Base-by-base conservation (phyloP, 1,139 yeast species). In the Suhomyces atakaporum region DNA sequence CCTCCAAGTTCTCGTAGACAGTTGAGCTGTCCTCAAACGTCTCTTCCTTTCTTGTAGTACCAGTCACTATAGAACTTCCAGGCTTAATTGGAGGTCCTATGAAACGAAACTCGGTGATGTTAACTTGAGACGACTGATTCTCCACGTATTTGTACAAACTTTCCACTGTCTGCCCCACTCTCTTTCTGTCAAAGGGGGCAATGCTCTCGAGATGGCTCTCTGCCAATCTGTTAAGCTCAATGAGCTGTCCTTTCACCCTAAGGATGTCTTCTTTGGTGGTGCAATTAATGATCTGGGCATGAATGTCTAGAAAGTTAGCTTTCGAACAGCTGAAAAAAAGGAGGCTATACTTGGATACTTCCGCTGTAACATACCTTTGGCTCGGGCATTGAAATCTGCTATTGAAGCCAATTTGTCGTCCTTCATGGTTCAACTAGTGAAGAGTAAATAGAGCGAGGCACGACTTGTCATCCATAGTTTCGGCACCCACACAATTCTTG, bases 31-130 rank as follows among this genome's bases (percentile, higher is more conserved):
- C 26, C 7, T 19, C 12, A 13, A 14, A 16, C 11, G 24, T 18
- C 19, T n/a, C 29, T 18, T 26, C 10, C 16, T 23, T 16, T 22
- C 13, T n/a, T 23, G 13, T 21, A 6, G 13, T 14, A n/a, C 16
- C 25, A 8, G 11, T 15, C 12, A 25, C 13, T 16, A 5, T 8
- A 3, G 19, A 9, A 3, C 8, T 11, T 7, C 7, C 12, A 3
- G 34, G 22, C 4, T 51, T 49, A 3, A 53, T 38, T 0, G 71
- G 70, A 1, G 38, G 52, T 2, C 70, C 70, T 15, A 26, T 34
- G 32, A 65, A 66, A 22, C 35, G 33, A 35, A 66, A 65, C 28
- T 40, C 39, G 16, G 42, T 35, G 3, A 44, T 35, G 18, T 42
- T 46, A 10, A 62, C 33, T 19, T 44, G 47, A 5, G 41, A 33